Percentiles rank a stretch among this genome's conserved stretches.
Evolutionary conservation across 2,329 filamentous ascomycete species (phyloP).

Genomic region (Podosphaera aphanis): DNA sequence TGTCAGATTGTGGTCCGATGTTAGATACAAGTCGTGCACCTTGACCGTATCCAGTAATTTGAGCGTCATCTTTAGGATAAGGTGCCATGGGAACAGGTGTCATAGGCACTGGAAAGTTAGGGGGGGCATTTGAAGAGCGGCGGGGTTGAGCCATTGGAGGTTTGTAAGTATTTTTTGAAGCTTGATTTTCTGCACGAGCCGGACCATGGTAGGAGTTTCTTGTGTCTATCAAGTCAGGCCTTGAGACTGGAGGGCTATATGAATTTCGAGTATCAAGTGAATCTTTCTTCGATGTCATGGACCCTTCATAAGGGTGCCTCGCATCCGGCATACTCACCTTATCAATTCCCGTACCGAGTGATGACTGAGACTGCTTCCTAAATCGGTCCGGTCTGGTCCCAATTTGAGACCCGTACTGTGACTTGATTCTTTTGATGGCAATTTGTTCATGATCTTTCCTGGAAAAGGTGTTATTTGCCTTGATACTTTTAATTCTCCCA

Average conservation of each 20-base stretch:
- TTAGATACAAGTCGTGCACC: conserved; percentile 19
- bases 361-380: conserved; percentile 19
- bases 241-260: conserved; percentile 1
- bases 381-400: conserved; percentile 37
- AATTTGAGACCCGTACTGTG: conserved; percentile 45
- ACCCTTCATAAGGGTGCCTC: conserved; percentile 5
- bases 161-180: conserved; percentile 4
- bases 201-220: conserved; percentile 3
- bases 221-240: conserved; percentile 6
- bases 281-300: conserved; percentile 6
- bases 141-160: conserved; percentile 2
- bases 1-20: conserved; percentile 21
- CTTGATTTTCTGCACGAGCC: conserved; percentile 6
- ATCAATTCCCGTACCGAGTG: conserved; percentile 13
- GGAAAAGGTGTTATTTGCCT: conserved; percentile 60
- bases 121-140: conserved; percentile 1
- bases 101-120: conserved; percentile 4
- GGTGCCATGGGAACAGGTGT: conserved; percentile 26
- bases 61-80: conserved; percentile 43
- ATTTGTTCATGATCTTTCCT: conserved; percentile 84
- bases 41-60: not conserved
- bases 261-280: conserved; percentile 7
- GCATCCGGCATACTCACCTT: conserved; percentile 11
- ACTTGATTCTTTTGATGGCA: conserved; percentile 71
- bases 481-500: conserved; percentile 61